Conservation (phyloP, 495 filamentous ascomycete genomes). For the Penicillium robsamsonii region DNA sequence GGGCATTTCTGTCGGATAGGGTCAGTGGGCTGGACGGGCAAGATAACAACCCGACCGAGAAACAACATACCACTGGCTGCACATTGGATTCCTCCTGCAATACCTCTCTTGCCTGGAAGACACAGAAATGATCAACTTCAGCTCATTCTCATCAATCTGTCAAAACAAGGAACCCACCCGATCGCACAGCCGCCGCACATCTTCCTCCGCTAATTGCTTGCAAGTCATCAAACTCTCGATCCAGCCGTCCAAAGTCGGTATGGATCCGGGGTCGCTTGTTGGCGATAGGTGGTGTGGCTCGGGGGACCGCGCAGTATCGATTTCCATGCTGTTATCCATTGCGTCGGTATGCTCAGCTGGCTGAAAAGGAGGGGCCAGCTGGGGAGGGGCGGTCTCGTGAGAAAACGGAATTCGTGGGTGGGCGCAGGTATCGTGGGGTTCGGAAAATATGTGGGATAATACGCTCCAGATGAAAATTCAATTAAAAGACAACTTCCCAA, state of each 20-base stretch:
- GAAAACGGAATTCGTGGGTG: slow-evolving; percentile 22
- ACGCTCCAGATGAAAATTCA: slow-evolving; percentile 22
- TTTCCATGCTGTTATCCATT: slow-evolving; percentile 99
- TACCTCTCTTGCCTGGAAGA: slow-evolving; percentile 81
- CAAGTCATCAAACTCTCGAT: slow-evolving; percentile 98
- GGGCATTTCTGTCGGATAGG: slow-evolving; percentile 72
- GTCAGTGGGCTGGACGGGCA: slow-evolving; percentile 25
- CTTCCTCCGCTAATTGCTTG: slow-evolving; percentile 93
- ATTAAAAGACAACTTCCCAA: slow-evolving; percentile 14
- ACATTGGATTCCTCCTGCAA: slow-evolving; percentile 97
- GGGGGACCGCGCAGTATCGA: slow-evolving; percentile 72
- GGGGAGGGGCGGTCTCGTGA: slow-evolving; percentile 47
- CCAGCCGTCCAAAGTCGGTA: slow-evolving; percentile 94
- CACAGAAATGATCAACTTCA: slow-evolving; percentile 21
- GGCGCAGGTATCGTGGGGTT: slow-evolving; percentile 19
- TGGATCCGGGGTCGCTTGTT: slow-evolving; percentile 76
- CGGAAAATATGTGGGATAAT: slow-evolving; percentile 13
- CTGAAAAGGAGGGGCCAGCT: slow-evolving; percentile 35
- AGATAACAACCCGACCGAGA: slow-evolving; percentile 21
- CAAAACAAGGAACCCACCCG: slow-evolving; percentile 62
- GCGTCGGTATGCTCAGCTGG: slow-evolving; percentile 26
- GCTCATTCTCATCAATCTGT: not conserved
- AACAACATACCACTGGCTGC: slow-evolving; percentile 86
- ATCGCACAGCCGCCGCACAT: slow-evolving; percentile 95
- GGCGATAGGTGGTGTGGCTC: slow-evolving; percentile 74